Conservation (phyloP, 345 rosid species). For the Citrus inodora region DNA sequence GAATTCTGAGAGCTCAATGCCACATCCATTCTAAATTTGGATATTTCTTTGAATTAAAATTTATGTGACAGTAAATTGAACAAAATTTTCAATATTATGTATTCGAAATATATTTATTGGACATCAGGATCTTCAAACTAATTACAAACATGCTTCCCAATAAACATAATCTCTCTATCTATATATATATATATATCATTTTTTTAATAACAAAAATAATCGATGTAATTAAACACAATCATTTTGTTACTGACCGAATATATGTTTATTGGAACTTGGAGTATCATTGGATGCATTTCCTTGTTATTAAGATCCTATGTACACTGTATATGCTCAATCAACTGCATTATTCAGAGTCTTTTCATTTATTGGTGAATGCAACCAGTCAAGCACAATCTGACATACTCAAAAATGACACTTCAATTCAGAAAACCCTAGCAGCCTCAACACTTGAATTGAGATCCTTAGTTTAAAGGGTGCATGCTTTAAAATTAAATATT, state of each 20-base stretch:
- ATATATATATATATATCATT: too few species aligned
- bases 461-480: neutral
- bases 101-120: too few species aligned
- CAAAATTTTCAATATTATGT: too few species aligned
- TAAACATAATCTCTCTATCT: too few species aligned
- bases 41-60: too few species aligned
- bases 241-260: neutral
- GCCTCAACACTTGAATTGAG: neutral
- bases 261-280: neutral
- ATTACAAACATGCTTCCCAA: too few species aligned
- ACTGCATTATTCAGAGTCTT: neutral
- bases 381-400: slow-evolving; percentile 14
- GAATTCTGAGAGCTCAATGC: too few species aligned
- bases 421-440: neutral
- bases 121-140: too few species aligned
- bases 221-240: neutral
- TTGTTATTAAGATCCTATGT: neutral
- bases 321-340: neutral
- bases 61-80: too few species aligned
- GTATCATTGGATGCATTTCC: neutral
- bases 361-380: slow-evolving; percentile 2
- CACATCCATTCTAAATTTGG: too few species aligned
- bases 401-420: slow-evolving; percentile 3
- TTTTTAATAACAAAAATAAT: too few species aligned
- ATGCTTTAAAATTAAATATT: neutral